These are phyloP conservation scores for Filosporella fistucella DNA, from an alignment of 495 filamentous ascomycete species.

Conservation along the genomic window DNA sequence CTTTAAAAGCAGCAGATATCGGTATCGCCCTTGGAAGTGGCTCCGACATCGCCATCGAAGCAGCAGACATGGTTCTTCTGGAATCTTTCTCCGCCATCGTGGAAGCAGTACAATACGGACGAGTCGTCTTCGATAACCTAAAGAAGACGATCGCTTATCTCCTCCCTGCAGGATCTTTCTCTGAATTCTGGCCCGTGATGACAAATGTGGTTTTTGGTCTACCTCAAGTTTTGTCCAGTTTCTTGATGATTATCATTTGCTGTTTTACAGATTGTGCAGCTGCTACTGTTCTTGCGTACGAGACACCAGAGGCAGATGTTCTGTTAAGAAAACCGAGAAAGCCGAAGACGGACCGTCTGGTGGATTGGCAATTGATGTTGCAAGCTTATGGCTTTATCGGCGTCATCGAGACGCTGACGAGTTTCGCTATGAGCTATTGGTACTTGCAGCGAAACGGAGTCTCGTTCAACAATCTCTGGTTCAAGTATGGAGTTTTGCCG, in stretches of 20 bases:
- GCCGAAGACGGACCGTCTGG: constrained; percentile 54
- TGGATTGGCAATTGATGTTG: constrained; percentile 59
- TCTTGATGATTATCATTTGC: constrained; percentile 67
- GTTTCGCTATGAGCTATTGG: constrained; percentile 65
- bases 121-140: constrained; percentile 53
- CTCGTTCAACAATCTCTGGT: constrained; percentile 51
- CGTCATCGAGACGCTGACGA: constrained; percentile 50
- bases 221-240: constrained; percentile 61
- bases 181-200: constrained; percentile 69
- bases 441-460: constrained; percentile 56
- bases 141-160: constrained; percentile 54
- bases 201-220: constrained; percentile 64
- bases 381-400: constrained; percentile 63
- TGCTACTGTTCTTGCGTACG: constrained; percentile 65
- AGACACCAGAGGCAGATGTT: constrained; percentile 67
- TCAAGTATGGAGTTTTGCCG: constrained; percentile 50
- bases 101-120: constrained; percentile 57
- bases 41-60: constrained; percentile 61
- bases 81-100: constrained; percentile 65
- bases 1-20: constrained; percentile 49
- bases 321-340: constrained; percentile 55
- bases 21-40: constrained; percentile 49
- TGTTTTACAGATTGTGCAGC: constrained; percentile 66
- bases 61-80: constrained; percentile 65
- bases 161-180: constrained; percentile 60